Conservation (phyloP, 1,284 basidiomycete genomes). For the Tylopilus sp. region DNA sequence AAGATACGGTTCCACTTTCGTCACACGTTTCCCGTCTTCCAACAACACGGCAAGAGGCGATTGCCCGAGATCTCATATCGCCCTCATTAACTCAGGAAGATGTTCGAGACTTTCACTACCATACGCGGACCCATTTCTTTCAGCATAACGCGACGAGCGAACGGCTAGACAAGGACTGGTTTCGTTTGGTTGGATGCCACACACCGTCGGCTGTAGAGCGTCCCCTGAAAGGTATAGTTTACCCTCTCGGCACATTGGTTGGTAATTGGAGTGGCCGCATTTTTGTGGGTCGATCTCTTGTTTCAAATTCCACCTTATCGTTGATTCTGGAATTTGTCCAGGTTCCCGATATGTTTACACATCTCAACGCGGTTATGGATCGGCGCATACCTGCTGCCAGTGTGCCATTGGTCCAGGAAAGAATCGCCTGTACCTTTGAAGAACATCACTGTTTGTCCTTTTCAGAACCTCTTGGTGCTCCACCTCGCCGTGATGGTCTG, state of each 20-base stretch:
- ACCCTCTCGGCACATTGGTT: conserved; percentile 51
- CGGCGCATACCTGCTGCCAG: conserved; percentile 28
- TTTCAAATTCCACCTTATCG: conserved; percentile 8
- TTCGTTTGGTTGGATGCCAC: conserved; percentile 53
- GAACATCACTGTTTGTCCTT: conserved; percentile 59
- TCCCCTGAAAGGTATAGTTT: conserved; percentile 52
- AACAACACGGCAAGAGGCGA: conserved; percentile 46
- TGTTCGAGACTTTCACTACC: conserved; percentile 49
- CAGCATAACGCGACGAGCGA: conserved; percentile 32
- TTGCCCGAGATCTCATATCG: conserved; percentile 25
- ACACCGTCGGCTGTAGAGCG: conserved; percentile 45
- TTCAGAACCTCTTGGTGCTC: conserved; percentile 48
- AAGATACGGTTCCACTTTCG: conserved; percentile 41
- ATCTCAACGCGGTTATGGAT: conserved; percentile 38
- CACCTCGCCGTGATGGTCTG: conserved; percentile 42
- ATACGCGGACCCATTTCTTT: conserved; percentile 47
- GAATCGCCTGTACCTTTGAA: conserved; percentile 53
- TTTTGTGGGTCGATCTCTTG: conserved; percentile 43
- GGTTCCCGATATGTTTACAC: conserved; percentile 37
- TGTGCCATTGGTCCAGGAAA: conserved; percentile 45
- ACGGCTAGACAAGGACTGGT: conserved; percentile 57
- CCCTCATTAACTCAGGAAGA: conserved; percentile 52
- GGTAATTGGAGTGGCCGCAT: conserved; percentile 58
- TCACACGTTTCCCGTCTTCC: conserved; percentile 39
- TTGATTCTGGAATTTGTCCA: conserved; percentile 29